Base-by-base conservation (phyloP, 108 stramenopile genomes). In the Fragilaria radians region DNA sequence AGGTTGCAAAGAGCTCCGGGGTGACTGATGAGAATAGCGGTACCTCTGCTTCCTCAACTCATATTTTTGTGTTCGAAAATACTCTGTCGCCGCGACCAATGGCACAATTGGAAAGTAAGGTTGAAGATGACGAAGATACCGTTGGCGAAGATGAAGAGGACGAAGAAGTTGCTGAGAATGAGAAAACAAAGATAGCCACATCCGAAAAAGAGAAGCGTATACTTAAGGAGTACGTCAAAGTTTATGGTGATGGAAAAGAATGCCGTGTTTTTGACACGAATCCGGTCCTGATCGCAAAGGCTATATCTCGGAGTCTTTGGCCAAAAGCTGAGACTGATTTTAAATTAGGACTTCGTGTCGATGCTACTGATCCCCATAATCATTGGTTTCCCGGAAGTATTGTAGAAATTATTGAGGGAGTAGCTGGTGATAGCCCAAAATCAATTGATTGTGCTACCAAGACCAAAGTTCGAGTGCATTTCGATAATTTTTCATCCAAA, bases 341-440 rank as follows among this genome's bases (percentile, higher is more conserved):
- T 24, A 80, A 71, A 36, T 51, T 94, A 2, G 95, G 94, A 27
- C 62, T 88, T 42, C 79, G 97, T 17, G 88, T 96, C n/a, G 97
- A 97, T 73, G 97, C 94, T 22, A 82, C 88, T 21, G 97, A 97
- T 68, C 78, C 89, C 4, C 61, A 79, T 34, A 76, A 86, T 48
- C 67, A 87, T 33, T 97, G 95, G 95, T 97, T 82, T 66, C 74
- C 86, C 18, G 94, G 94, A 25, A 93, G 81, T 33, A 84, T 95
- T 21, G 78, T 89, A 14, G 87, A 94, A 59, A 73, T 95, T 48
- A 48, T 75, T 29, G 74, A 81, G 45, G 71, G 59, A 45, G 66
- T 4, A 0, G 47, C 62, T 18, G 61, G 52, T 23, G 73, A 54
- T 28, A 66, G 11, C 4, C 1, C 30, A 1, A 49, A 28, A 0